Evolutionary conservation across 208 protist genomes (phyloP).

Genomic region (Trichomonas tenax): DNA sequence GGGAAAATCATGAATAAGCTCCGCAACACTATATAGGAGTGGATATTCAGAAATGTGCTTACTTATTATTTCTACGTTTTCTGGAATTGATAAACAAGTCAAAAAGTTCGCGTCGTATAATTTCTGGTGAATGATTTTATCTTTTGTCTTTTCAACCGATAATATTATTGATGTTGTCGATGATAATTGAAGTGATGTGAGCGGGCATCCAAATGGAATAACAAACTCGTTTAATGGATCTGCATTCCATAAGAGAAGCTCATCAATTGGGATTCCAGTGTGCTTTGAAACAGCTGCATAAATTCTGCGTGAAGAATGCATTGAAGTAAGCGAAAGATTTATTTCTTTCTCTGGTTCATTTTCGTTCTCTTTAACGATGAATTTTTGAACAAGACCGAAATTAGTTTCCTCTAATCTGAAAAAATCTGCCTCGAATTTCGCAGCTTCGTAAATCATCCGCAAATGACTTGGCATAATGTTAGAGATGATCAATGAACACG

Average conservation of each 20-base stretch:
- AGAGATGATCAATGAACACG: not conserved
- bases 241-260: not conserved
- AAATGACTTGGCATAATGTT: not conserved
- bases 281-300: not conserved
- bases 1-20: not conserved
- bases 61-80: not conserved
- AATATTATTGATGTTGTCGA: not conserved
- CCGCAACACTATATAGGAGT: not conserved
- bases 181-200: not conserved
- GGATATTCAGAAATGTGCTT: not conserved
- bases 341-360: not conserved
- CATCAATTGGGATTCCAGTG: not conserved
- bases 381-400: not conserved
- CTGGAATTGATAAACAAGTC: not conserved
- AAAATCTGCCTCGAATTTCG: not conserved
- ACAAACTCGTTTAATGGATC: not conserved
- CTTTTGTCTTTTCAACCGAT: not conserved
- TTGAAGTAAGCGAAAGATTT: not conserved
- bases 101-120: not conserved
- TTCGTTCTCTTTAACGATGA: not conserved
- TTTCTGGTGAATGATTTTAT: not conserved
- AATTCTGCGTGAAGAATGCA: not conserved
- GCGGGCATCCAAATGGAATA: not conserved
- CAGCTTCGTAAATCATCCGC: not conserved
- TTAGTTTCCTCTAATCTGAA: not conserved